Conservation (phyloP, 2,329 filamentous ascomycete species). For the Pyrenochaeta sp. region DNA sequence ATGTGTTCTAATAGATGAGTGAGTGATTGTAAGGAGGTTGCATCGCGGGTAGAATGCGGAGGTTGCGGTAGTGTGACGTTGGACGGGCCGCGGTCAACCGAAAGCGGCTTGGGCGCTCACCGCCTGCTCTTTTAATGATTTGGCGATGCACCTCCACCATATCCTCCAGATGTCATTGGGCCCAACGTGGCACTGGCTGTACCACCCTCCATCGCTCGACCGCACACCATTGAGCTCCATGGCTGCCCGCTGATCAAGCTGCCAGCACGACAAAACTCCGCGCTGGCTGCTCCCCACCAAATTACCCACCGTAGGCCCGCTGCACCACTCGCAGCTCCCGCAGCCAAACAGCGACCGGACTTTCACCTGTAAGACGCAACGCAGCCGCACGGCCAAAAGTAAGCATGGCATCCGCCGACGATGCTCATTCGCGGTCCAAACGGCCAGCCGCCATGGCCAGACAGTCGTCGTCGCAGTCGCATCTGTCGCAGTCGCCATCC, state of each 20-base stretch:
- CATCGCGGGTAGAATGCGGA: conserved; percentile 1
- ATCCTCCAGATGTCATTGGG: conserved; percentile 40
- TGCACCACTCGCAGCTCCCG: conserved; percentile 15
- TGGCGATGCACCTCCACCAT: conserved; percentile 31
- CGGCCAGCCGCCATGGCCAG: conserved; percentile 45
- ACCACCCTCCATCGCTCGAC: conserved; percentile 30
- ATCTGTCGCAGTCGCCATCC: conserved; percentile 50
- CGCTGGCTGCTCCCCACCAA: conserved; percentile 16
- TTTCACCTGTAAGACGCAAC: conserved; percentile 19
- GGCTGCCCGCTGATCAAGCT: conserved; percentile 27
- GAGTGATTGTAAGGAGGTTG: background rate
- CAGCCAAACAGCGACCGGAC: conserved; percentile 16
- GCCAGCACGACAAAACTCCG: conserved; percentile 19
- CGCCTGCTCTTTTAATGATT: conserved; percentile 37
- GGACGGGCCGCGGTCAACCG: conserved; percentile 38
- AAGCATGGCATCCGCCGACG: conserved; percentile 48
- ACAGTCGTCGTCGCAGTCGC: conserved; percentile 49
- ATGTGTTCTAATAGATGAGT: too few relatives aligned
- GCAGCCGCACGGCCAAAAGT: conserved; percentile 34
- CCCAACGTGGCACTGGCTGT: conserved; percentile 43
- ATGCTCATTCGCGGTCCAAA: conserved; percentile 46
- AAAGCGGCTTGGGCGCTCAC: conserved; percentile 37
- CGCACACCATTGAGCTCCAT: conserved; percentile 42
- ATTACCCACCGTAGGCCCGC: conserved; percentile 10
- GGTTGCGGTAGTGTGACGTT: conserved; percentile 15